These are phyloP conservation scores for Stemphylium vesicarium DNA, from an alignment of 2,329 filamentous ascomycete genomes.

Conservation along the genomic window DNA sequence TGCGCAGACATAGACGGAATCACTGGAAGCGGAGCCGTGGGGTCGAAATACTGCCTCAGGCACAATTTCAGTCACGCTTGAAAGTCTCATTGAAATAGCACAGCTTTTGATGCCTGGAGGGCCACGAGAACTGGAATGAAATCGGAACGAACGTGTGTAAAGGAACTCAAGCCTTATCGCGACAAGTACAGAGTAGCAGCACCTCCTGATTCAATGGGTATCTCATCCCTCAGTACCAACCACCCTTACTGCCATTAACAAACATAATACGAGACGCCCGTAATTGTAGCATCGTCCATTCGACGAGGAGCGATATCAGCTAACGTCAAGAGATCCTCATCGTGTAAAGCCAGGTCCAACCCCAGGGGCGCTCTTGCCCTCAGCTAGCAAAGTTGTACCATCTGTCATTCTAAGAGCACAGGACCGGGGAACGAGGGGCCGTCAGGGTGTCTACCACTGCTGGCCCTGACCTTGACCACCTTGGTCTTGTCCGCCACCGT, in stretches of 20 bases:
- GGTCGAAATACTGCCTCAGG: background rate
- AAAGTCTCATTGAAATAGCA: background rate
- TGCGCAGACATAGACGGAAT: too few species aligned
- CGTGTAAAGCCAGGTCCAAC: conserved; percentile 10
- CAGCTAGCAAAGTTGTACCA: conserved; percentile 10
- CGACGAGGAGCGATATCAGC: conserved; percentile 32
- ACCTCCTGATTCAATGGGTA: conserved; percentile 50
- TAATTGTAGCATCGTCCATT: conserved; percentile 34
- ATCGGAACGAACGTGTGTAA: conserved; percentile 27
- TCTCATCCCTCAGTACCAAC: conserved; percentile 48
- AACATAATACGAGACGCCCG: conserved; percentile 31
- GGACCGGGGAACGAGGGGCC: conserved; percentile 14
- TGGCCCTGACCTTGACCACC: conserved; percentile 39
- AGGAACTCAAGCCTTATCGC: conserved; percentile 27
- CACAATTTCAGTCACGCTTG: background rate
- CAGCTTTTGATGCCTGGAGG: conserved; percentile 20
- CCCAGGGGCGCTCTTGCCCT: conserved; percentile 15
- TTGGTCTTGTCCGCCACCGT: conserved; percentile 31
- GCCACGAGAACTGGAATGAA: conserved; percentile 17
- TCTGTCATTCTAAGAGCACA: conserved; percentile 19
- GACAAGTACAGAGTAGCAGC: conserved; percentile 39
- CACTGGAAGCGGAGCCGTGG: background rate
- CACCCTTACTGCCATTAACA: conserved; percentile 39
- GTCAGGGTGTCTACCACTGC: conserved; percentile 40
- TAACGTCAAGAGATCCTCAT: conserved; percentile 26